phyloP scores from a whole-genome alignment of 2,329 filamentous ascomycete genomes.

The Thelonectria discophora region DNA sequence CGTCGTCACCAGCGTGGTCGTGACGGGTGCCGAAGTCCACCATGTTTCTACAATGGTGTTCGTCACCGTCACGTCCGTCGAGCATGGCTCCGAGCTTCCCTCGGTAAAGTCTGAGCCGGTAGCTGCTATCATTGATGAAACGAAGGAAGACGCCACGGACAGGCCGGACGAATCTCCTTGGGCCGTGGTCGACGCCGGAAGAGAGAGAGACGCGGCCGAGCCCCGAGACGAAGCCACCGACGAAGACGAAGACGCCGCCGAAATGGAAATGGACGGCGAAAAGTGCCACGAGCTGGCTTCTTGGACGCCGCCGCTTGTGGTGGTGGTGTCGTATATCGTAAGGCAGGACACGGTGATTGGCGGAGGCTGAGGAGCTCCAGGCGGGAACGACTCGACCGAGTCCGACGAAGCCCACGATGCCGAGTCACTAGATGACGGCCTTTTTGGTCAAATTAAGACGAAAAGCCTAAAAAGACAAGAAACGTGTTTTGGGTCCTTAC shows the following conservation, averaged over 20 bases:
- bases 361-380: background rate
- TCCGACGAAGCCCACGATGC: conserved; percentile 16
- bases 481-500: conserved; percentile 23
- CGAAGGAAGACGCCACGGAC: conserved; percentile 8
- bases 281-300: conserved; percentile 3
- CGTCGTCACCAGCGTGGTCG: conserved; percentile 32
- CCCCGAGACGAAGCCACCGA: conserved; percentile 18
- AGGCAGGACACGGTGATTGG: conserved; percentile 31
- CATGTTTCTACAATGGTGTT: conserved; percentile 39
- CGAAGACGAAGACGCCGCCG: conserved; percentile 9
- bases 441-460: conserved; percentile 4
- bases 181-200: background rate
- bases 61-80: conserved; percentile 39
- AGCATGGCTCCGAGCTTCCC: conserved; percentile 27
- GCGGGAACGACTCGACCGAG: conserved; percentile 16
- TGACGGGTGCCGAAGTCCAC: conserved; percentile 31
- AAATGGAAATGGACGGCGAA: conserved; percentile 9
- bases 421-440: conserved; percentile 26
- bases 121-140: background rate
- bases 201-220: background rate
- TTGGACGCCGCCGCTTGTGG: conserved; percentile 8
- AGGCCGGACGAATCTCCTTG: background rate
- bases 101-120: background rate
- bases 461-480: background rate
- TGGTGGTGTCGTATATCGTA: conserved; percentile 31